phyloP scores from a whole-genome alignment of 768 basidiomycete species.

The Russula griseocarnosa region DNA sequence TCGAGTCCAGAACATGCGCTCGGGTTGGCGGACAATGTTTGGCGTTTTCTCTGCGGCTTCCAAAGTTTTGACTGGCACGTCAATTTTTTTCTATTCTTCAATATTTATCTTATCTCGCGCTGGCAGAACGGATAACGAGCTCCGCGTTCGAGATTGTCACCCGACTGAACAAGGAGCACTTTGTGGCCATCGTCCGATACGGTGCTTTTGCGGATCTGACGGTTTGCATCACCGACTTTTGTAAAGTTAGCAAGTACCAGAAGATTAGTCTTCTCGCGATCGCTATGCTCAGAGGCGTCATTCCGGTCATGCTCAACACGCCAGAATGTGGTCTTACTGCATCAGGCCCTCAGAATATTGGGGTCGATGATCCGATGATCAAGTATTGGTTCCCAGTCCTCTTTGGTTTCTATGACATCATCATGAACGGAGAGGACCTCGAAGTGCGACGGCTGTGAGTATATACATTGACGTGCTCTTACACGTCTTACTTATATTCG shows the following conservation, averaged over 20 bases:
- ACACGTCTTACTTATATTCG: neutral
- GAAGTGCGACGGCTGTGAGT: constrained; percentile 94
- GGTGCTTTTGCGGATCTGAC: constrained; percentile 95
- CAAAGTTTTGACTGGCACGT: constrained; percentile 78
- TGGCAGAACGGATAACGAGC: constrained; percentile 77
- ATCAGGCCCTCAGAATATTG: constrained; percentile 35
- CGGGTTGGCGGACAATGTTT: constrained; percentile 99
- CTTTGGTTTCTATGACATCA: constrained; percentile 98
- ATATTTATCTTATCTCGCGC: neutral
- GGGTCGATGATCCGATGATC: constrained; percentile 82
- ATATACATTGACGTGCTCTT: neutral
- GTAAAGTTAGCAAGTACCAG: constrained; percentile 99
- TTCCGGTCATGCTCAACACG: constrained; percentile 84
- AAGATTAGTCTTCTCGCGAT: constrained; percentile 96
- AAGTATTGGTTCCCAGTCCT: constrained; percentile 96
- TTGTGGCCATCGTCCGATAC: constrained; percentile 83
- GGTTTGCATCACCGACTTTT: constrained; percentile 97
- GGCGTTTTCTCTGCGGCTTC: constrained; percentile 97
- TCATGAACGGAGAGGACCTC: constrained; percentile 98
- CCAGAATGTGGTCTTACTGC: constrained; percentile 59
- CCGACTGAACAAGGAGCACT: constrained; percentile 85
- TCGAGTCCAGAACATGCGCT: constrained; percentile 89
- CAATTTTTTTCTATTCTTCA: neutral
- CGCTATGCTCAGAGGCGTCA: constrained; percentile 90
- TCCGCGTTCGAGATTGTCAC: constrained; percentile 97